Evolutionary conservation across 495 filamentous ascomycete species (phyloP), one percentile per base, ranked within the genome.

Genomic region (Hypomontagnella monticulosa): DNA sequence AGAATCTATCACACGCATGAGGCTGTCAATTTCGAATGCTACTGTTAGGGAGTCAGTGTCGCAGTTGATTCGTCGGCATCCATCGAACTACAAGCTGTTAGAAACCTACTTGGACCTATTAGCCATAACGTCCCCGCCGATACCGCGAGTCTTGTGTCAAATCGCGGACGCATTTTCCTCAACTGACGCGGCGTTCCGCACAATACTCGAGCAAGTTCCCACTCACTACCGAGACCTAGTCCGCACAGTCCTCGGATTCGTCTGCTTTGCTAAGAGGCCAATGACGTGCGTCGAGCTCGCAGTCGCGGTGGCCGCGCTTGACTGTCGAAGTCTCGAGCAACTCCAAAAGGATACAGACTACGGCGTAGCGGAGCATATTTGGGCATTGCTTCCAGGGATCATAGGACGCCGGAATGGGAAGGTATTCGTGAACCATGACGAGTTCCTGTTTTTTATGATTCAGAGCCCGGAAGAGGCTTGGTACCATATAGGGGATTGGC

Each of bases 191-290:
- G 47, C 57, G 16, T 52, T 52, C 6, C 23, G 6, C n/a, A n/a
- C 27, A 10, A 51, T 60, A 20, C 27, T 60, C 15, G 57, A 52
- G 19, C 37, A n/a, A 4, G 27, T 60, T 38, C 57, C 57, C 20
- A 20, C 36, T 23, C 20, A 44, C 14, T 60, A 4, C 20, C 46
- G 12, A 10, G 16, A 5, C 11, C 52, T 47, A 47, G 23, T 37
- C 15, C 57, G 47, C 4, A 60, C n/a, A 43, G 18, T 52, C 3
- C 57, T 60, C 12, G 38, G 23, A 10, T 52, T 52, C 16, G 8
- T 60, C 12, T 52, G 57, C 27, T 60, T 60, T 52, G 51, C 57
- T 16, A 34, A 34, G 18, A 19, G 57, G 37, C 57, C 59, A 4
- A 18, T 55, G 41, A 48, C 50, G 16, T 6, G 14, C 14, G 32